Base-by-base conservation (phyloP, 352 stramenopile genomes). In the Phytophthora pluvialis region DNA sequence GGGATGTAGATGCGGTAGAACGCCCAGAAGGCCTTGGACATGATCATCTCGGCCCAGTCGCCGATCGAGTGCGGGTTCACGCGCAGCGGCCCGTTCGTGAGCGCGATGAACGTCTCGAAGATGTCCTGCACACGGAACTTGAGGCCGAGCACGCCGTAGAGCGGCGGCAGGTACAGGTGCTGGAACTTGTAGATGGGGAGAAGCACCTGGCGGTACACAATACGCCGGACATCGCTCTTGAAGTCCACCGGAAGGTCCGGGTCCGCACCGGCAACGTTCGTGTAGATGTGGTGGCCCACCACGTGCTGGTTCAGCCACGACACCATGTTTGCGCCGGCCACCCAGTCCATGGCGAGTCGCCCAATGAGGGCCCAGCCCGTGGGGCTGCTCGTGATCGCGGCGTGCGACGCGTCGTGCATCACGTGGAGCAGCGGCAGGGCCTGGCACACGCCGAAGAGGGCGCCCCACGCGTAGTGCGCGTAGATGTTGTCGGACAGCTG, bases 231-330 rank as follows among this genome's bases (percentile, higher is more conserved):
- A 51, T 96, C 84, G 65, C 84, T 88, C 60, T 92, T 71, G 47
- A 94, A 90, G 75, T 93, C 81, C 48, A 93, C 88, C 4, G 96
- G 95, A 13, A 98, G 78, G 67, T 98, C 95, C 5, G 95, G 95
- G 76, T 98, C 95, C 4, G 90, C 88, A 25, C 93, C 89, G 10
- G 93, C 77, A 11, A 98, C 88, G 76, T 98, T 98, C 38, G 95
- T 98, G 82, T 97, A 98, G 59, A 95, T 94, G 80, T 98, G 95
- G 77, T 98, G 95, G 47, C 92, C 95, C 60, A 98, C 93, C 5
- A 97, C 94, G 81, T 98, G 95, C 77, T 98, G 95, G 69, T 98
- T 96, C 33, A 98, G 86, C 94, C 91, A 98, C 77, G 86, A 97
- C 58, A 89, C 77, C 88, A 96, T 97, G 79, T 78, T 95, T n/a